A percentile compares a stretch with the other conserved stretches of the same genome.
Conservation (phyloP, 139 green algal genomes). For the Chlamydomonas sp. region DNA sequence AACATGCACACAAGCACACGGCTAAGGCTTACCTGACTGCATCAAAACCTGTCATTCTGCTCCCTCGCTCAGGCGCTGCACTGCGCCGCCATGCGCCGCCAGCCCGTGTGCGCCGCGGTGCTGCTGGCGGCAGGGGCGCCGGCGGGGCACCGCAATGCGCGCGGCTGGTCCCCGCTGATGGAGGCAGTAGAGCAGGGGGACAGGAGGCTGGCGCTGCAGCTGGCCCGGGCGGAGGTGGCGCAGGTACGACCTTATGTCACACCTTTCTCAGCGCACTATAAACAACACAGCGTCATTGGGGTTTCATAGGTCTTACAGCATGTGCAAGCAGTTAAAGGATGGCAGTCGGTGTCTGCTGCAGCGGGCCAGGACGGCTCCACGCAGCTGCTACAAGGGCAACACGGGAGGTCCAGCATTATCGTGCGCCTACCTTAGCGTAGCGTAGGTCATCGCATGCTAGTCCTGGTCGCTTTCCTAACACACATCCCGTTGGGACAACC, state of each 20-base stretch:
- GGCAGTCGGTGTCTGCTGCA: too few species aligned
- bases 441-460: background rate
- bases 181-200: constrained; percentile 69
- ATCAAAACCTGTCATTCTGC: background rate
- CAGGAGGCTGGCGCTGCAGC: constrained; percentile 19
- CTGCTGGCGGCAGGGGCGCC: constrained; percentile 64
- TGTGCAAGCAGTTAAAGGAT: too few species aligned
- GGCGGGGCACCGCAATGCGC: constrained; percentile 40
- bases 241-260: background rate
- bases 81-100: constrained; percentile 64
- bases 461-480: background rate
- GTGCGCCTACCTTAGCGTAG: background rate
- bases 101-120: constrained; percentile 30
- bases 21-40: background rate
- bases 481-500: background rate
- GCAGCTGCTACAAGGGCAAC: too few species aligned
- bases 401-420: background rate
- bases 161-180: constrained; percentile 73
- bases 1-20: too few species aligned
- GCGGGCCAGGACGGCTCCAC: too few species aligned
- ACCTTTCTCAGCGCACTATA: too few species aligned
- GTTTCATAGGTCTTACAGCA: too few species aligned
- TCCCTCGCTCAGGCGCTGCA: constrained; percentile 67
- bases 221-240: constrained; percentile 41
- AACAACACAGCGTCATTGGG: too few species aligned